Conservation (phyloP, 1,139 yeast genomes). For the Diutina mesorugosa region DNA sequence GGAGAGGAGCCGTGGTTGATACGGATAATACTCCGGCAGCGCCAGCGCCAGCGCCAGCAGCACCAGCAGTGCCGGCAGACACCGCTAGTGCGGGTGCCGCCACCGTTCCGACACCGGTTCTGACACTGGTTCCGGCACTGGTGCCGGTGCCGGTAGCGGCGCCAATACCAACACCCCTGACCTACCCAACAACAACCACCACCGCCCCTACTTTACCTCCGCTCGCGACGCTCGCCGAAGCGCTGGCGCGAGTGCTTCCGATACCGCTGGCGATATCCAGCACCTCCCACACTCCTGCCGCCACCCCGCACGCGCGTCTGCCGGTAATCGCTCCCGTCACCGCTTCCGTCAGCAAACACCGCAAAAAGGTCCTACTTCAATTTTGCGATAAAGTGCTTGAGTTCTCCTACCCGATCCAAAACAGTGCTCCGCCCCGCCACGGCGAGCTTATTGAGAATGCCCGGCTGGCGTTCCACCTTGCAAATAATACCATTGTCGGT, state of each 20-base stretch:
- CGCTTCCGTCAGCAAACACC: not conserved
- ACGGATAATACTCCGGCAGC: not conserved
- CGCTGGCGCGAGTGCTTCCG: not conserved
- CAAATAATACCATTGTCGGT: conserved; percentile 5
- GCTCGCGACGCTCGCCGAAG: not conserved
- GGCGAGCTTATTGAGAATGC: conserved; percentile 61
- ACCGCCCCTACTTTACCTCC: not conserved
- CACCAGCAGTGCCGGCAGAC: not conserved
- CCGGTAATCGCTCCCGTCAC: not conserved
- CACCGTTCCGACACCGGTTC: not conserved
- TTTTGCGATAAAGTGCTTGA: conserved; percentile 33
- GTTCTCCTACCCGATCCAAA: conserved; percentile 45
- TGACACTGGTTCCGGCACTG: not conserved
- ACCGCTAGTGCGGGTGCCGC: not conserved
- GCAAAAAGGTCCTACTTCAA: conserved; percentile 19
- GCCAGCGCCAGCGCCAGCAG: no score
- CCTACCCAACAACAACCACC: not conserved
- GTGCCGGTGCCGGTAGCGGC: no score
- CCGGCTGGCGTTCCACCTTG: conserved; percentile 39
- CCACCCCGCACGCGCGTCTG: not conserved
- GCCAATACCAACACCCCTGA: not conserved
- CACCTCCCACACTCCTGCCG: not conserved
- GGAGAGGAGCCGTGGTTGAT: not conserved
- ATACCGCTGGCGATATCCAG: not conserved
- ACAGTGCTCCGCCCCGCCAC: conserved; percentile 58